Evolutionary conservation across 306 rosid species (phyloP).

Genomic region (Cicer cuneatum): DNA sequence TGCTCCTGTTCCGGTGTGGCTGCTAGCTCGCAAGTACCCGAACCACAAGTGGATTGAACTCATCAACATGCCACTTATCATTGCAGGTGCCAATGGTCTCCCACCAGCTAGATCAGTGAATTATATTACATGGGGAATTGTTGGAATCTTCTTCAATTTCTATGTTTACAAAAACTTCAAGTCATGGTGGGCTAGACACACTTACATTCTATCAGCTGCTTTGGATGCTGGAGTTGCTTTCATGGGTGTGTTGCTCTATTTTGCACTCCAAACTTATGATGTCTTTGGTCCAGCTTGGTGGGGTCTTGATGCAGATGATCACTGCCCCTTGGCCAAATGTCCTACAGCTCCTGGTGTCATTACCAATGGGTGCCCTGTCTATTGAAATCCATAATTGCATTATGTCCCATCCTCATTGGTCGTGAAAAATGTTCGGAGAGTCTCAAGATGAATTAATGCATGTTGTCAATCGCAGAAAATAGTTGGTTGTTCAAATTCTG

Average conservation of each 20-base stretch:
- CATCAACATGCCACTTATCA: conserved; percentile 64
- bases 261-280: conserved; percentile 56
- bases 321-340: conserved; percentile 64
- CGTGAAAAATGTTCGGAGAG: background rate
- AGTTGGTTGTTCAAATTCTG: background rate
- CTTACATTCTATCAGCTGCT: conserved; percentile 72
- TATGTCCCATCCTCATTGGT: background rate
- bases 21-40: conserved; percentile 53
- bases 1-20: conserved; percentile 67
- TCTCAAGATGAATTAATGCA: background rate
- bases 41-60: conserved; percentile 57
- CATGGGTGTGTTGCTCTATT: conserved; percentile 55
- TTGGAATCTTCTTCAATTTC: conserved; percentile 72
- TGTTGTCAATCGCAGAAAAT: background rate
- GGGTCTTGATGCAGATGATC: conserved; percentile 61
- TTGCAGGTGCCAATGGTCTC: conserved; percentile 39
- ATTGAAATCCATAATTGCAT: conserved; percentile 2
- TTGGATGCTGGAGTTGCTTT: conserved; percentile 79
- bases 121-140: conserved; percentile 58
- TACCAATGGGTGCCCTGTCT: conserved; percentile 60
- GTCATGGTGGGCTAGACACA: conserved; percentile 79
- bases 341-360: conserved; percentile 73
- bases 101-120: conserved; percentile 62
- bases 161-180: conserved; percentile 52
- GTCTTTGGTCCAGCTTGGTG: conserved; percentile 66